These are phyloP conservation scores for Phoenix roebelenii DNA, from an alignment of 176 grass and related monocot genomes.

Conservation along the genomic window DNA sequence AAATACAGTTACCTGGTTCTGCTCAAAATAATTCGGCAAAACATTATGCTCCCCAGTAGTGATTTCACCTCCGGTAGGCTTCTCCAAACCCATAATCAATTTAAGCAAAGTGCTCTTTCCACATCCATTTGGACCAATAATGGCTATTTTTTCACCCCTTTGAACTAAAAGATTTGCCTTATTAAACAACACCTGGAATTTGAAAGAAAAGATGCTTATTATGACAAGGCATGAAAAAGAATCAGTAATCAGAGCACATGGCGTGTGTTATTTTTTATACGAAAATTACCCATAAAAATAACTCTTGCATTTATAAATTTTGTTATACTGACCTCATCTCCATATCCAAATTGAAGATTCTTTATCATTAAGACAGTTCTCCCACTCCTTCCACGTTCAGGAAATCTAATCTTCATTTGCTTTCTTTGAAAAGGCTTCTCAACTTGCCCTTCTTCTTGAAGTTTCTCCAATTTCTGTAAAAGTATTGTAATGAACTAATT, in stretches of 20 bases:
- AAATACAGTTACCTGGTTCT: constrained; percentile 69
- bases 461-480: constrained; percentile 91
- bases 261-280: no score
- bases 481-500: constrained; percentile 18
- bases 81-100: constrained; percentile 77
- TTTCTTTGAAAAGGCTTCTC: constrained; percentile 96
- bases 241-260: no score
- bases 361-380: constrained; percentile 58
- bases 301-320: not conserved
- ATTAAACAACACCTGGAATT: constrained; percentile 63
- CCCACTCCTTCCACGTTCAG: constrained; percentile 78
- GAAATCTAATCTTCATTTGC: constrained; percentile 93
- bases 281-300: not conserved
- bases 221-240: not conserved
- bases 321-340: constrained; percentile 47
- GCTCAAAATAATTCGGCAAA: constrained; percentile 95
- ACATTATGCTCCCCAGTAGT: constrained; percentile 91
- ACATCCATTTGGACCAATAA: constrained; percentile 96
- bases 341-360: constrained; percentile 74
- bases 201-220: constrained; percentile 6
- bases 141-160: constrained; percentile 92
- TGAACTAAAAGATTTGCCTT: constrained; percentile 85
- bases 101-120: constrained; percentile 88
- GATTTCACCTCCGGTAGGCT: constrained; percentile 66
- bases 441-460: constrained; percentile 89